Evolutionary conservation across 805 yeast genomes (phyloP), one percentile per base, ranked within the genome.

Genomic region (Candida pseudofarinosa): DNA sequence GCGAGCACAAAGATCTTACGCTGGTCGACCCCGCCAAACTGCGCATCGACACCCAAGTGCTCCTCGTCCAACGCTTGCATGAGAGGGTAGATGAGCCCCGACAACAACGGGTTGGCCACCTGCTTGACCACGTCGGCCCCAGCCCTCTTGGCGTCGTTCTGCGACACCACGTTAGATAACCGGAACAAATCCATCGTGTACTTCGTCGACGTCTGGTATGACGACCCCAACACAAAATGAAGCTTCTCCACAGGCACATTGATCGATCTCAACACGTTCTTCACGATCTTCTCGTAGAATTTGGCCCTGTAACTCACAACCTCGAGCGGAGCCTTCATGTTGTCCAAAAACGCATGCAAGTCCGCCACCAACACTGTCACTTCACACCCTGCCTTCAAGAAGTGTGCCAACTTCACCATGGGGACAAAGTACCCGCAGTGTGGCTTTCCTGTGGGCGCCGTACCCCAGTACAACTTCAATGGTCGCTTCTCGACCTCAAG

Each of bases 61-160:
- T 93, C 84, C 67, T 93, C 99, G 65, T 93, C 99, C 46, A 93
- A 76, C 4, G 97, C 97, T 72, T 93, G 99, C 99, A 93, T 93
- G 60, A 95, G 78, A 43, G 99, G 99, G 68, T 93, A 93, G 54
- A 93, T 88, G 63, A 93, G 79, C 6, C 99, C 99, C 33, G 91
- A 81, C 46, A 93, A 77, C 52, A 89, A 77, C 33, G 99, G 99
- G 66, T 90, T 90, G 31, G 88, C 81, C 37, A 90, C 97, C 71
- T 93, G 99, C 63, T 93, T 93, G 49, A 93, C 99, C 43, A 93
- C 99, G 67, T 93, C 99, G 8, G 99, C 98, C 63, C 99, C 99
- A 1, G 99, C 99, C 65, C 99, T 82, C 71, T 88, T 88, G 46
- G 98, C 97, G 62, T 90, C 98, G 62, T 91, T 90, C 69, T 88